A percentile compares a stretch with the other conserved stretches of the same genome.
phyloP scores from a whole-genome alignment of 345 rosid genomes.

The Erysimum cheiranthoides region DNA sequence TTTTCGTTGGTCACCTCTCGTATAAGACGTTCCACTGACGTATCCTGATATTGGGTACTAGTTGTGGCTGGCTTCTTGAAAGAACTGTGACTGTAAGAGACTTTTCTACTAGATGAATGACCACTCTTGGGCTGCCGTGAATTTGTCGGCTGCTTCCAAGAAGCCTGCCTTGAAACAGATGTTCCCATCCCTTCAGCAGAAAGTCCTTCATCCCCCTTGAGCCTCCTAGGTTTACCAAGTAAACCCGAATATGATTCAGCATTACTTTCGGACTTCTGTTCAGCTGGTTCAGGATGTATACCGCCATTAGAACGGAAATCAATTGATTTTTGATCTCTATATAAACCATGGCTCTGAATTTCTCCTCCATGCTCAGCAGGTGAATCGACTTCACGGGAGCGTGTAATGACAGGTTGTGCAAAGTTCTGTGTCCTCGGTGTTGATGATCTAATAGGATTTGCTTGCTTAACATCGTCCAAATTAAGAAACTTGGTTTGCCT shows the following conservation, averaged over 20 bases:
- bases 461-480: conserved; percentile 93
- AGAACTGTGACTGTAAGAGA: conserved; percentile 57
- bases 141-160: conserved; percentile 80
- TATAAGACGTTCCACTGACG: conserved; percentile 96
- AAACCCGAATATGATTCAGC: conserved; percentile 63
- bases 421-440: conserved; percentile 78
- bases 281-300: conserved; percentile 51
- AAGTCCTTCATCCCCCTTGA: conserved; percentile 59
- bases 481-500: conserved; percentile 88
- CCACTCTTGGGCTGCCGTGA: conserved; percentile 56
- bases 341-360: conserved; percentile 45
- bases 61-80: conserved; percentile 57
- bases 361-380: conserved; percentile 63
- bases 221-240: conserved; percentile 60
- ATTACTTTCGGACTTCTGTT: conserved; percentile 62
- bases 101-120: conserved; percentile 62
- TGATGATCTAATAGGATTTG: conserved; percentile 61
- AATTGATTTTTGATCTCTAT: conserved; percentile 61
- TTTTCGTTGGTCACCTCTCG: conserved; percentile 93
- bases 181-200: conserved; percentile 55
- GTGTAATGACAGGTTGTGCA: conserved; percentile 55
- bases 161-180: conserved; percentile 74
- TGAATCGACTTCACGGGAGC: conserved; percentile 54
- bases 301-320: conserved; percentile 55
- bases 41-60: conserved; percentile 69